Evolutionary conservation across 768 basidiomycete species (phyloP), one percentile per base, ranked within the genome.

Genomic region (Candolleomyces aberdarensis): DNA sequence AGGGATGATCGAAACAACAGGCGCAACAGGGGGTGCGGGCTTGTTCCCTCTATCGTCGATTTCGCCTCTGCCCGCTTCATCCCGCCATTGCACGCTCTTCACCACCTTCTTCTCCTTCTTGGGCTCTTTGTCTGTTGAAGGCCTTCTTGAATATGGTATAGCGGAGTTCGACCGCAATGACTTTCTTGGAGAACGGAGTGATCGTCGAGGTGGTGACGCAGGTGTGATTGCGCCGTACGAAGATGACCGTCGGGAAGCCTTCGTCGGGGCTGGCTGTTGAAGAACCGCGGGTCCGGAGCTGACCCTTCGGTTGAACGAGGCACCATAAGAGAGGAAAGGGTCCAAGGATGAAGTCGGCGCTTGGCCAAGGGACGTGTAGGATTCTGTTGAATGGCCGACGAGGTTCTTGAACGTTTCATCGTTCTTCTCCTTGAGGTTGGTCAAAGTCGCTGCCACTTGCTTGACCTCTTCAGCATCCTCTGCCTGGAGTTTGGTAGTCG

Each of bases 51-150:
- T 79, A 66, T 93, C 91, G 64, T 91, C 89, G 50, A 94, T 75
- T 55, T 86, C 81, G 29, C 92, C 92, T 69, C 88, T 87, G n/a
- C 92, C 92, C 6, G 81, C 91, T 72, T 94, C 89, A 65, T 94
- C 92, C 59, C 81, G 83, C 93, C 93, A 95, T 69, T 94, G 91
- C 3, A 95, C 90, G 57, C 83, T 87, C 71, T 94, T 93, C 65
- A 80, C 82, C 61, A 80, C 72, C 63, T 84, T 85, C 59, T 75
- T 69, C 53, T 75, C 78, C 59, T 78, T 84, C 62, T 82, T 84
- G 68, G 85, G 83, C 69, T 88, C 86, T 36, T 55, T 61, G 11
- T 61, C 60, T 36, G 60, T 43, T 1, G 87, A 85, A 17, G 80
- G 78, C 56, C 85, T 81, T 44, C 86, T 79, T 7, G 44, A 7